phyloP scores from a whole-genome alignment of 345 rosid genomes.

The Boechera retrofracta region DNA sequence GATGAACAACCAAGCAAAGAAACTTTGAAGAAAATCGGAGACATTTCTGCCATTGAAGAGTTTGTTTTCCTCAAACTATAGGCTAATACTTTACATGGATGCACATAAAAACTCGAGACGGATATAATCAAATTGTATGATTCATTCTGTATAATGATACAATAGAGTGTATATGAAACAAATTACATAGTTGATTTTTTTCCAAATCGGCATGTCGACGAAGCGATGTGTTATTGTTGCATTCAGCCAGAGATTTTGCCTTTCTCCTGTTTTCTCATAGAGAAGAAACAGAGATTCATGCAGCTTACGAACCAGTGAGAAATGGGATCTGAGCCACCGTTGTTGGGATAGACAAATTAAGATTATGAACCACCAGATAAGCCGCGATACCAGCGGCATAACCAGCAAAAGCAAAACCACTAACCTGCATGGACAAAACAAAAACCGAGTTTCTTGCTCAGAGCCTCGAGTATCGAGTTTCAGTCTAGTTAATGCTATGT shows the following conservation, averaged over 20 bases:
- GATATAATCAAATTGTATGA: slow-evolving; percentile 21
- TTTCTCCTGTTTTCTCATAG: neutral
- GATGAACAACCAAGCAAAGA: slow-evolving; percentile 68
- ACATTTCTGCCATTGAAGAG: slow-evolving; percentile 60
- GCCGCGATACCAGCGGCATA: slow-evolving; percentile 80
- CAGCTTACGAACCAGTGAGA: slow-evolving; percentile 57
- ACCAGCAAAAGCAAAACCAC: slow-evolving; percentile 94
- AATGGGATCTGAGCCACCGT: slow-evolving; percentile 66
- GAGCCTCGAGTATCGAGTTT: slow-evolving; percentile 7
- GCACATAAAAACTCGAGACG: slow-evolving; percentile 30
- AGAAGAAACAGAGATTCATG: neutral
- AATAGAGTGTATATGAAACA: slow-evolving; percentile 40
- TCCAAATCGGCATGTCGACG: slow-evolving; percentile 32
- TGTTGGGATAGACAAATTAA: slow-evolving; percentile 57
- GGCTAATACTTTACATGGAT: slow-evolving; percentile 33
- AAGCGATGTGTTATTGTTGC: slow-evolving; percentile 30
- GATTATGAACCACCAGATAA: slow-evolving; percentile 55
- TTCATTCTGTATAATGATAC: slow-evolving; percentile 36
- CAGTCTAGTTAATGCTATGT: slow-evolving; percentile 12
- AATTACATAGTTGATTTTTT: slow-evolving; percentile 20
- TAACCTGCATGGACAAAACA: slow-evolving; percentile 60
- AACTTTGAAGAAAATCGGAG: slow-evolving; percentile 58
- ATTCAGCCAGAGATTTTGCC: slow-evolving; percentile 21
- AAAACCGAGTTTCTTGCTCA: slow-evolving; percentile 8
- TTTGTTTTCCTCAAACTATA: slow-evolving; percentile 62